These are phyloP conservation scores for Aspergillus floridensis DNA, from an alignment of 2,329 filamentous ascomycete species.

Conservation along the genomic window DNA sequence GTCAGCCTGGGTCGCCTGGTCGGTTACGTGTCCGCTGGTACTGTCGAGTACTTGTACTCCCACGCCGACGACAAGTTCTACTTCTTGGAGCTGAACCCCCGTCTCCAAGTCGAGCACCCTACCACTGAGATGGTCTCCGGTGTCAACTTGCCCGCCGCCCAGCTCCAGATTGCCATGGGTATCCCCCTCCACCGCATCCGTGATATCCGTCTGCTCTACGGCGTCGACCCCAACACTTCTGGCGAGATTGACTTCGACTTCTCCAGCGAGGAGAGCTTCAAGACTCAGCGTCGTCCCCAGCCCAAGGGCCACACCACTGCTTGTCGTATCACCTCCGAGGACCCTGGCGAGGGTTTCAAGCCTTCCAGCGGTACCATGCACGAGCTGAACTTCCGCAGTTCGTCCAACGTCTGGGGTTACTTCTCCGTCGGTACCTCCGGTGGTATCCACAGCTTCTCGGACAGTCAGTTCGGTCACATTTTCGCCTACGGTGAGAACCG, in stretches of 20 bases:
- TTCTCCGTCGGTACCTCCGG: conserved; percentile 97
- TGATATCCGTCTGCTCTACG: conserved; percentile 94
- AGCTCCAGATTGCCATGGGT: conserved; percentile 99
- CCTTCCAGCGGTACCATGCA: conserved; percentile 98
- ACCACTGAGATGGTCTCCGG: conserved; percentile 99
- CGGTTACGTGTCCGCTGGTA: conserved; percentile 97
- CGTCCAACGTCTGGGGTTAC: conserved; percentile 99
- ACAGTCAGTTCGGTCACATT: conserved; percentile 98
- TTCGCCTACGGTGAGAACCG: conserved; percentile 99
- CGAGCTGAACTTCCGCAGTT: conserved; percentile 97
- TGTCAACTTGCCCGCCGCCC: conserved; percentile 93
- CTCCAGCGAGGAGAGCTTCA: conserved; percentile 75
- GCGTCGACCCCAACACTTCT: conserved; percentile 81
- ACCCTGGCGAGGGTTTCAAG: conserved; percentile 99
- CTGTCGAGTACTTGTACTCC: conserved; percentile 98
- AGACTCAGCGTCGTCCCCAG: conserved; percentile 82
- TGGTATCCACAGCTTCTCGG: conserved; percentile 98
- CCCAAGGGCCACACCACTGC: conserved; percentile 97
- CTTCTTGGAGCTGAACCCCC: conserved; percentile 96
- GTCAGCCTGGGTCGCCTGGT: conserved; percentile 91
- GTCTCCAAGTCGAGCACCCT: conserved; percentile 98
- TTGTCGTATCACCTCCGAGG: conserved; percentile 98
- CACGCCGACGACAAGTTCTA: conserved; percentile 98
- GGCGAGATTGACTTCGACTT: conserved; percentile 97
- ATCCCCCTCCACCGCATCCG: conserved; percentile 90